phyloP scores from a whole-genome alignment of 2,329 filamentous ascomycete genomes.

The Fusarium sp. region DNA sequence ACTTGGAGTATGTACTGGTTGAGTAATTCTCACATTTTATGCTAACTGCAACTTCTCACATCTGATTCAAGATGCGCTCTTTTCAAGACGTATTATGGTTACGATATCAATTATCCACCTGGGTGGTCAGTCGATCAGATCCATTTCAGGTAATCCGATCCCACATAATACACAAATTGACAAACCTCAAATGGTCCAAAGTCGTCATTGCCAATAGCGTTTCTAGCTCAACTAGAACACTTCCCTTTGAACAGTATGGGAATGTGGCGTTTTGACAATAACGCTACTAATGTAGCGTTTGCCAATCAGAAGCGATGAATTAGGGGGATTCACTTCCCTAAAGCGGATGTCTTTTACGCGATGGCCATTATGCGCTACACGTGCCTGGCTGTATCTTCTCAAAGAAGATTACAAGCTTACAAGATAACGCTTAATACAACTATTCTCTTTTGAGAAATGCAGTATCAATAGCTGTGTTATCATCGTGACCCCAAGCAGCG shows the following conservation, averaged over 20 bases:
- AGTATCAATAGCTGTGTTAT: no score
- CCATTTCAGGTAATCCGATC: background rate
- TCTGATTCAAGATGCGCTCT: background rate
- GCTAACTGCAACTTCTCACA: fast-evolving
- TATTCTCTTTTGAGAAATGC: fast-evolving
- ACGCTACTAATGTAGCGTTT: background rate
- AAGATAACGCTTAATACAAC: no score
- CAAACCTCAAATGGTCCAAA: no score
- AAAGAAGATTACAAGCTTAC: background rate
- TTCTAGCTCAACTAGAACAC: no score
- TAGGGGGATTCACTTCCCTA: background rate
- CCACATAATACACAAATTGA: background rate
- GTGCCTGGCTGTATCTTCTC: no score
- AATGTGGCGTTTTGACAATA: background rate
- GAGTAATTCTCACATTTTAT: fast-evolving
- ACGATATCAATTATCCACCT: background rate
- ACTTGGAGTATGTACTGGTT: background rate
- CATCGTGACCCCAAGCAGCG: no score
- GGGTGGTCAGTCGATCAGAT: background rate
- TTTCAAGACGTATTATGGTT: background rate
- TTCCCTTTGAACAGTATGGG: fast-evolving
- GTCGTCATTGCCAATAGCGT: background rate
- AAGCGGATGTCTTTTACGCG: background rate
- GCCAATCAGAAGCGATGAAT: background rate
- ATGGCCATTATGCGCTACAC: background rate